These are phyloP conservation scores for Syzygium aromaticum DNA, from an alignment of 345 rosid genomes.

Conservation along the genomic window DNA sequence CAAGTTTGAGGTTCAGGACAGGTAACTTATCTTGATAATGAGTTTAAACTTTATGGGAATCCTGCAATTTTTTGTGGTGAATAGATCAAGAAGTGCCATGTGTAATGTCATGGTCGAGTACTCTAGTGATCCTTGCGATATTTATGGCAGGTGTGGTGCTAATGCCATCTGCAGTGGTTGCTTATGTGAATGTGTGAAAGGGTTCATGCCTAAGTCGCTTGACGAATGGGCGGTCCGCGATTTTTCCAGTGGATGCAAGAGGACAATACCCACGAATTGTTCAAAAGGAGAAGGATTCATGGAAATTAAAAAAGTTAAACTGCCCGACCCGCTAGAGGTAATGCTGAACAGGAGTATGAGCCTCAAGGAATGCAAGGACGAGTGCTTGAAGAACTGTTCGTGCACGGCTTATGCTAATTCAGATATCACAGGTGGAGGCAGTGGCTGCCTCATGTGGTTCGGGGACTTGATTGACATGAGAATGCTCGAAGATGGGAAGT, in stretches of 20 bases:
- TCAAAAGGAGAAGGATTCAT: neutral
- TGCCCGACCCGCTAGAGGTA: slow-evolving; percentile 6
- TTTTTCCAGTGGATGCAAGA: slow-evolving; percentile 8
- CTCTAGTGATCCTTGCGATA: neutral
- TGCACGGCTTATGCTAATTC: slow-evolving; percentile 17
- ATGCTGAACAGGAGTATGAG: slow-evolving; percentile 2
- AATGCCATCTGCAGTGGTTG: neutral
- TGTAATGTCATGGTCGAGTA: neutral
- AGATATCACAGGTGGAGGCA: neutral
- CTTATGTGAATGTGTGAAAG: slow-evolving; percentile 19
- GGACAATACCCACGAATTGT: slow-evolving; percentile 1
- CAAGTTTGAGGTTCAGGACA: slow-evolving; percentile 4
- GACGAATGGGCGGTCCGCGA: slow-evolving; percentile 13
- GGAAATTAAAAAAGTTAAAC: neutral
- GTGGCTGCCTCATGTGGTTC: too few species aligned
- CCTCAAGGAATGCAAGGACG: slow-evolving; percentile 8
- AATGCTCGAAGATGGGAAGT: too few species aligned
- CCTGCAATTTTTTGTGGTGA: neutral
- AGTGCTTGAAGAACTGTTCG: slow-evolving; percentile 17
- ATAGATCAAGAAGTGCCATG: neutral
- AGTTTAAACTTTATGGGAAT: neutral
- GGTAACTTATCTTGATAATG: neutral
- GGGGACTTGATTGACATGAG: too few species aligned
- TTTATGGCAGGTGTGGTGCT: slow-evolving; percentile 2
- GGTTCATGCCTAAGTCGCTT: slow-evolving; percentile 21